Conservation (phyloP, 2,329 filamentous ascomycete genomes). For the Calonectria pseudoturangicola region DNA sequence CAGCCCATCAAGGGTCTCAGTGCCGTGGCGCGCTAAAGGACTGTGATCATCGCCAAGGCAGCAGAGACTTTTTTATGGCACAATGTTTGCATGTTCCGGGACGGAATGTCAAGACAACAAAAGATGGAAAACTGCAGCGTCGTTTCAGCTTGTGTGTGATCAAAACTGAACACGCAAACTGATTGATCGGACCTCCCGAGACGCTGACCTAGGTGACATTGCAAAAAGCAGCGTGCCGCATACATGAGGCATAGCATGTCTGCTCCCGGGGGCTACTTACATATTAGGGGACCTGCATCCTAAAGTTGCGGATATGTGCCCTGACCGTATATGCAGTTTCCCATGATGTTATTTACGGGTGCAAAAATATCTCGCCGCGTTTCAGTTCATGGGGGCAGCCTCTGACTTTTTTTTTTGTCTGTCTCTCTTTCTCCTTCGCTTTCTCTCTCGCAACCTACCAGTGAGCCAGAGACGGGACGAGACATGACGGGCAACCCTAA, state of each 20-base stretch:
- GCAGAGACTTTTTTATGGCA: not conserved
- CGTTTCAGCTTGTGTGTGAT: not conserved
- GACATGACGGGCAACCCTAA: no score
- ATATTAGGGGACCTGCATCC: no score
- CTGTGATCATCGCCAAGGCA: slow-evolving; percentile 2
- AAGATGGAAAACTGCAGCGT: not conserved
- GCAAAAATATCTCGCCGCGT: no score
- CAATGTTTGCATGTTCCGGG: not conserved
- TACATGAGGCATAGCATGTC: not conserved
- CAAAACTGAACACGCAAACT: not conserved
- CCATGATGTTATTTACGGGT: no score
- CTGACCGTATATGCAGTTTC: no score
- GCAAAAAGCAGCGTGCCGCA: not conserved
- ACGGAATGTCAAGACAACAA: not conserved
- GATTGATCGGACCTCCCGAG: not conserved
- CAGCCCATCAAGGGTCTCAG: not conserved
- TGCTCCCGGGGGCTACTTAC: no score
- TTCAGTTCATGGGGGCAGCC: no score
- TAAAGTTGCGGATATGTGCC: no score
- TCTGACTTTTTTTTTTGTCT: no score
- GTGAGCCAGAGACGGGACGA: not conserved
- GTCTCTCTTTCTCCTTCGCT: no score
- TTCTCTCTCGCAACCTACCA: no score
- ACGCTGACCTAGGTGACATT: not conserved
- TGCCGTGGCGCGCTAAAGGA: not conserved